Conservation (phyloP, 2,329 filamentous ascomycete species). For the Phaeosphaeriaceae sp. region DNA sequence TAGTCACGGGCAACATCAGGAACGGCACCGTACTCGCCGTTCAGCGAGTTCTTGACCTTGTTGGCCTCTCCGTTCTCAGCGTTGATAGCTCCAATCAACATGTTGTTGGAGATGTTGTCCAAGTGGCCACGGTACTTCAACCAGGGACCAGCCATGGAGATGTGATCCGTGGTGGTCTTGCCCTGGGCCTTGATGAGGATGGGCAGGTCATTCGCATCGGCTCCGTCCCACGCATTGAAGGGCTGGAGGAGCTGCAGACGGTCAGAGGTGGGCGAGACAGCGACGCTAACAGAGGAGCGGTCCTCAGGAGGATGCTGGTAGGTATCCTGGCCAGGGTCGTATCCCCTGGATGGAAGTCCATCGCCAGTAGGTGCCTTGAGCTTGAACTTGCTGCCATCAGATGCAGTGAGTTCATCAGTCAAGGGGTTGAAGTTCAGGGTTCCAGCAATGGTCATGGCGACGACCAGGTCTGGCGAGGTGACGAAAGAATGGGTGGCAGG, state of each 20-base stretch:
- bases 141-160: slow-evolving; percentile 97
- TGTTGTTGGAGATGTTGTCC: slow-evolving; percentile 99
- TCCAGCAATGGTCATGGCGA: slow-evolving; percentile 84
- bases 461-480: slow-evolving; percentile 86
- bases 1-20: slow-evolving; percentile 96
- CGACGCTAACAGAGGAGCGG: slow-evolving; percentile 74
- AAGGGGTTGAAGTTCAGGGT: slow-evolving; percentile 93
- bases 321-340: slow-evolving; percentile 89
- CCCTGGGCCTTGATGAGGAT: slow-evolving; percentile 96
- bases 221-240: slow-evolving; percentile 89
- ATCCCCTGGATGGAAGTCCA: slow-evolving; percentile 80
- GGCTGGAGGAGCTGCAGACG: slow-evolving; percentile 91
- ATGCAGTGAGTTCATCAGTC: slow-evolving; percentile 89
- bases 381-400: slow-evolving; percentile 95
- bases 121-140: slow-evolving; percentile 98
- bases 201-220: slow-evolving; percentile 82
- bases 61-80: slow-evolving; percentile 95
- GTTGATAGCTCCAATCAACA: slow-evolving; percentile 97
- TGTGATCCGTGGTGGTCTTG: slow-evolving; percentile 97
- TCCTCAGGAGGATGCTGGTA: slow-evolving; percentile 94
- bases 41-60: slow-evolving; percentile 93
- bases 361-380: slow-evolving; percentile 80
- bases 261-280: slow-evolving; percentile 87
- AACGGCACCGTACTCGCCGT: slow-evolving; percentile 83
- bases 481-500: slow-evolving; percentile 94